Base-by-base conservation (phyloP, 768 basidiomycete genomes). In the Boletus vermiculosoides region DNA sequence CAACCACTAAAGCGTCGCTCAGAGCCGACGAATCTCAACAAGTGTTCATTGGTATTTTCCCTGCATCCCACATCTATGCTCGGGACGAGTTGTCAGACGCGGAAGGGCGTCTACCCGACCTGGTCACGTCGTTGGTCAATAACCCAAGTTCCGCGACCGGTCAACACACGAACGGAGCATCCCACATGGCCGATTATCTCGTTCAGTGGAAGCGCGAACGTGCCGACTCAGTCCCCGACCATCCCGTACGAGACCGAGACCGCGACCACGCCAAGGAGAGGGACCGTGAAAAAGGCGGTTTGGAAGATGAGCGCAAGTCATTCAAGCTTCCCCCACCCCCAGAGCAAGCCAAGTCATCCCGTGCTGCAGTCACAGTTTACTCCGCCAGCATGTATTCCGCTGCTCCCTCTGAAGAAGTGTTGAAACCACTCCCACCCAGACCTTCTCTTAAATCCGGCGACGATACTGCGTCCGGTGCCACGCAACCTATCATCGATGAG, bases 371-470 rank as follows among this genome's bases (percentile, higher is more conserved):
- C 18, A 82, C 87, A 3, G 86, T 91, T 0, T 89, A 90, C 68
- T 80, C 88, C 41, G 77, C 86, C 25, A 90, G 88, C 71, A 68
- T 90, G n/a, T 86, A 86, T 45, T 91, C 90, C 1, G 80, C 81
- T 5, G 86, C 85, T 0, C 85, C 86, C 12, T 84, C 84, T 31
- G 84, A 87, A 31, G 83, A 85, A 46, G 73, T 82, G 16, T 67
- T 81, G 63, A 91, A 93, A 68, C 88, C 87, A 2, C 77, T 88
- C 6, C 94, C 93, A 10, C 94, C 93, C 4, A 84, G 97, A 44
- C 96, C 96, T 7, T 92, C 90, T n/a, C 81, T 98, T 47, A 95
- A 94, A 60, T 92, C 93, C 11, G 93, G 92, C 37, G 96, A 97
- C 68, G 95, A 98, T 63, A 98, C 96, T 2, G 80, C 83, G 4